Percentiles rank a stretch among this genome's conserved stretches.
phyloP scores from a whole-genome alignment of 768 basidiomycete genomes.

The Mycena floridula region DNA sequence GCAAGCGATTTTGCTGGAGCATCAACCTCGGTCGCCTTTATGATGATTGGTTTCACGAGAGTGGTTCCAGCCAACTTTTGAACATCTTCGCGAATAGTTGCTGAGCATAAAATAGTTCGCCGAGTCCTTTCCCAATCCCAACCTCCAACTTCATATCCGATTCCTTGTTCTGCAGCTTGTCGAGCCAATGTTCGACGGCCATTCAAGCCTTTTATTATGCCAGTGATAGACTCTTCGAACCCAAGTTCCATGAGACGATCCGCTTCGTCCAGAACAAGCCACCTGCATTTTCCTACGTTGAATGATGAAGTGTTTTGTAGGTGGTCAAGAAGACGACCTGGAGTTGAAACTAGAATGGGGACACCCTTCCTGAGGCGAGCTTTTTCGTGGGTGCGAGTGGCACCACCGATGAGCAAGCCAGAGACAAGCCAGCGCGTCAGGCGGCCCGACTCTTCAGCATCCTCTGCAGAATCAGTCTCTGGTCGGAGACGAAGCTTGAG shows the following conservation, averaged over 20 bases:
- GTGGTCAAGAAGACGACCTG: conserved; percentile 92
- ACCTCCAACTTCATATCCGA: conserved; percentile 66
- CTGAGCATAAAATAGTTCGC: conserved; percentile 91
- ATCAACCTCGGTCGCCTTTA: conserved; percentile 64
- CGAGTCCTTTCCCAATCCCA: conserved; percentile 80
- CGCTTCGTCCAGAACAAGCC: conserved; percentile 96
- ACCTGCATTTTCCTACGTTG: conserved; percentile 88
- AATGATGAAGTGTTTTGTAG: conserved; percentile 93
- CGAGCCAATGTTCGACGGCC: conserved; percentile 71
- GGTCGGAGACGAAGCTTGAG: conserved; percentile 69
- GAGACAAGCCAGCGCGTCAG: conserved; percentile 92
- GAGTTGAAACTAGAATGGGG: conserved; percentile 93
- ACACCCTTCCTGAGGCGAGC: conserved; percentile 90
- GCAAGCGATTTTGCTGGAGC: conserved; percentile 9
- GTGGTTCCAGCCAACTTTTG: conserved; percentile 87
- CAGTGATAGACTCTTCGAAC: conserved; percentile 92
- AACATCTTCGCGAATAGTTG: conserved; percentile 93
- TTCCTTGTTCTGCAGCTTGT: conserved; percentile 62
- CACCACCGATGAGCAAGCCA: conserved; percentile 89
- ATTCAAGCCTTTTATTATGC: conserved; percentile 83
- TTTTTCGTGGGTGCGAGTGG: conserved; percentile 92
- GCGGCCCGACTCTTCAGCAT: conserved; percentile 33
- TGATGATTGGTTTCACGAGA: conserved; percentile 72
- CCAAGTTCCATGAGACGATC: conserved; percentile 97
- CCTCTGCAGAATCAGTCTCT: conserved; percentile 46